Base-by-base conservation (phyloP, 352 stramenopile species). In the Globisporangium acanthophoron region DNA sequence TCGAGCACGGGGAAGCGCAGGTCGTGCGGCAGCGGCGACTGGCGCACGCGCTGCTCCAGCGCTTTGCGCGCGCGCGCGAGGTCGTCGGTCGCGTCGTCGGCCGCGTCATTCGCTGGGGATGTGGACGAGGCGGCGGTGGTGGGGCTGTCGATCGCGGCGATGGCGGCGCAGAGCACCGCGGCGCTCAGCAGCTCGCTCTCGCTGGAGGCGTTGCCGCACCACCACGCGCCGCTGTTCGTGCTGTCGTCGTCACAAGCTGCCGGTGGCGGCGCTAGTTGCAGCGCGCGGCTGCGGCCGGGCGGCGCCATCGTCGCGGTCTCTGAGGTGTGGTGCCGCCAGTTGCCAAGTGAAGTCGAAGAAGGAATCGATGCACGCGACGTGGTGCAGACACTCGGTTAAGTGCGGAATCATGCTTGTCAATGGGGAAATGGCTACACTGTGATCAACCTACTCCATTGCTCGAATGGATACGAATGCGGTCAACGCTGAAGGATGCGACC, bases 101-200 rank as follows among this genome's bases (percentile, higher is more conserved):
- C 58, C 43, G 58, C 51, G 7, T 70, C 63, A 46, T 49, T 69
- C 51, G 8, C 20, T 15, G 44, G 8, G 5, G 43, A 46, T 43
- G 67, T 46, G 58, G 45, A 51, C 3, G 47, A 24, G 5, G 47
- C 9, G 8, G 39, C 7, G 7, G 31, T 9, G 47, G 65, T 51
- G 39, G 44, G 44, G 33, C 33, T 9, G 53, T 58, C 3, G 62
- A 24, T 51, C 11, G 48, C 73, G 46, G 71, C 66, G 46, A 90
- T 62, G 3, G 82, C 81, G 8, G 78, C 82, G 64, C 85, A 94
- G 33, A 94, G 50, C 27, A 94, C 77, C 20, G 82, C 82, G 21
- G 85, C 82, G 60, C 83, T 87, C 18, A 92, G 65, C 44, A 92
- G 54, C 54, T 90, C 82, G 21, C 67, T 85, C 76, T 92, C 82